These are phyloP conservation scores for Priceomyces carsonii DNA, from an alignment of 805 yeast species.

Conservation along the genomic window DNA sequence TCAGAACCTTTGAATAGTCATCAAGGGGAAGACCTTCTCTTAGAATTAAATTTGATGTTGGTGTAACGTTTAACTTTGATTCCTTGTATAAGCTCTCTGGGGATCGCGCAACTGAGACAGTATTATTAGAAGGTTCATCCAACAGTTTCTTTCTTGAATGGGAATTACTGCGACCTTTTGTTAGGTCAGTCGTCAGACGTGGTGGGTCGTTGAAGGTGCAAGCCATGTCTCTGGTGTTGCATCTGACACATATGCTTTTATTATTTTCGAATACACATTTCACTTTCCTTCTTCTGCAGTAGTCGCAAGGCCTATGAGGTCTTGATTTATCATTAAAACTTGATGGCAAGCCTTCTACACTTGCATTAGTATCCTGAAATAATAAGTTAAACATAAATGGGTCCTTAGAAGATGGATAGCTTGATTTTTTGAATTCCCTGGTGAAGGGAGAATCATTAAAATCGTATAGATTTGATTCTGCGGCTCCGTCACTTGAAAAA, in stretches of 20 bases:
- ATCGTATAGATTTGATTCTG: too few species aligned
- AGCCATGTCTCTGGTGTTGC: conserved; percentile 69
- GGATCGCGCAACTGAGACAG: conserved; percentile 12
- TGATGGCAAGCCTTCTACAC: too few species aligned
- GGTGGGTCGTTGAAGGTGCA: conserved; percentile 51
- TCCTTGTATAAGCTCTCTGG: too few species aligned
- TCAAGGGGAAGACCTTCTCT: conserved; percentile 61
- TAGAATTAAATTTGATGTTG: conserved; percentile 43
- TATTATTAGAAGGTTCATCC: conserved; percentile 6
- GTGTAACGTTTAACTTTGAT: conserved; percentile 5
- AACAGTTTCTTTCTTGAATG: conserved; percentile 18
- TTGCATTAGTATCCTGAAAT: too few species aligned
- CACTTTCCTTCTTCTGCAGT: conserved; percentile 77
- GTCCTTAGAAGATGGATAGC: too few species aligned
- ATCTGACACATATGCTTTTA: conserved; percentile 66
- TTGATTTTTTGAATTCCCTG: too few species aligned
- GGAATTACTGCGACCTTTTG: conserved; percentile 11
- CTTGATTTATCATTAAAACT: too few species aligned
- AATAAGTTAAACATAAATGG: too few species aligned
- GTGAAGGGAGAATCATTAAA: too few species aligned
- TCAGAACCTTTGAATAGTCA: conserved; percentile 64
- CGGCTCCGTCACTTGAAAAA: too few species aligned
- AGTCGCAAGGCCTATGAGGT: conserved; percentile 73
- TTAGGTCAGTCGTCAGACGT: conserved; percentile 14
- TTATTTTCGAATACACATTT: conserved; percentile 73